Percentiles rank a stretch among this genome's conserved stretches.
These are phyloP conservation scores for Pseudogymnoascus pannorum DNA, from an alignment of 2,329 filamentous ascomycete species.

Conservation along the genomic window DNA sequence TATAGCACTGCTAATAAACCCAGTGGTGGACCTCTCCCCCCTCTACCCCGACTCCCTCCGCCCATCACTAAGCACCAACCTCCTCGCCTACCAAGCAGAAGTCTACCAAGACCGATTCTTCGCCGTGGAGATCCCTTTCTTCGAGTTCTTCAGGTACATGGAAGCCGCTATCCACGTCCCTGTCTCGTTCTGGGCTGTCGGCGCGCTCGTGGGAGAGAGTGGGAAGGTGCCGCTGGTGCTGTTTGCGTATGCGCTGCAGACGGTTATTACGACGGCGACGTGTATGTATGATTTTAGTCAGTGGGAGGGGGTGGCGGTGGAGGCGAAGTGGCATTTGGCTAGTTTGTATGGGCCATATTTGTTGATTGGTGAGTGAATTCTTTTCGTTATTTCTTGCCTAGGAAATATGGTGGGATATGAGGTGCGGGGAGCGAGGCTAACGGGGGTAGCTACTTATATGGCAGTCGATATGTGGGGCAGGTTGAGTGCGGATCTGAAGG, in stretches of 20 bases:
- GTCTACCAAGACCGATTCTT: slow-evolving; percentile 61
- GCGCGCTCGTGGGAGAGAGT: slow-evolving; percentile 36
- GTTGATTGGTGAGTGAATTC: slow-evolving; percentile 40
- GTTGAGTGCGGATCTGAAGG: slow-evolving; percentile 16
- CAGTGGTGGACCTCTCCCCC: slow-evolving; percentile 54
- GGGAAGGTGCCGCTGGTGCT: slow-evolving; percentile 43
- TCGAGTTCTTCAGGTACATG: slow-evolving; percentile 48
- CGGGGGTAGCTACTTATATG: slow-evolving; percentile 33
- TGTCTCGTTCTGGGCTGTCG: slow-evolving; percentile 50
- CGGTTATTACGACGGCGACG: slow-evolving; percentile 53
- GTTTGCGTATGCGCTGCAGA: slow-evolving; percentile 51
- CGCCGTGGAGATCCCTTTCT: slow-evolving; percentile 46
- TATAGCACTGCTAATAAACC: background rate
- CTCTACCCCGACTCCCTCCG: slow-evolving; percentile 47
- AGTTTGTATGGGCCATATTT: slow-evolving; percentile 52
- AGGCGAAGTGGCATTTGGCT: slow-evolving; percentile 42
- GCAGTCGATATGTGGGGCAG: slow-evolving; percentile 34
- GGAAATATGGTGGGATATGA: background rate
- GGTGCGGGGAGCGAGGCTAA: background rate
- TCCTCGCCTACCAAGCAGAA: slow-evolving; percentile 51
- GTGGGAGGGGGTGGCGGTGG: slow-evolving; percentile 41
- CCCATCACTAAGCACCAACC: slow-evolving; percentile 38
- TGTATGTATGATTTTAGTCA: slow-evolving; percentile 54
- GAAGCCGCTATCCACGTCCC: slow-evolving; percentile 56
- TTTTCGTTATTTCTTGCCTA: background rate